phyloP scores from a whole-genome alignment of 768 basidiomycete genomes.

The Collybia sordida region DNA sequence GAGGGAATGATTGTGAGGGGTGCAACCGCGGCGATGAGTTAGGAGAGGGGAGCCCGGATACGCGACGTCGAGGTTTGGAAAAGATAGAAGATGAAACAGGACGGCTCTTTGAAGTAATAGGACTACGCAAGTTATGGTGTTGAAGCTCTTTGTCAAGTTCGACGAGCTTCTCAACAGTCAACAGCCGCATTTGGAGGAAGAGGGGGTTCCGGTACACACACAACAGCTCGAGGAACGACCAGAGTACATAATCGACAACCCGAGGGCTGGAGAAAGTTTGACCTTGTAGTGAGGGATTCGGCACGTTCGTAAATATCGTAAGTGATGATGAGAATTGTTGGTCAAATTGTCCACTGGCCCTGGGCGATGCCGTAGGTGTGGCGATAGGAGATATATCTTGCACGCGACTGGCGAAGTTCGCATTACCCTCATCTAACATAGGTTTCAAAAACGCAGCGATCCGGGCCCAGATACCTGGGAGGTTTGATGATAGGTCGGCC shows the following conservation, averaged over 20 bases:
- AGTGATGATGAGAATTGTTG: conserved; percentile 14
- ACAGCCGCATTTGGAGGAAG: conserved; percentile 61
- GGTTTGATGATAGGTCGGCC: conserved; percentile 50
- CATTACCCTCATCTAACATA: conserved; percentile 57
- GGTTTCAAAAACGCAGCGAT: conserved; percentile 52
- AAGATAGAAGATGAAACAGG: conserved; percentile 54
- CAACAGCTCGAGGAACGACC: conserved; percentile 70
- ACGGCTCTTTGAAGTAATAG: conserved; percentile 29
- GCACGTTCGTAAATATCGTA: conserved; percentile 24
- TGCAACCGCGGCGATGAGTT: conserved; percentile 42
- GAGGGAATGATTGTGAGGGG: conserved; percentile 29
- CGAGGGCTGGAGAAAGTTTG: conserved; percentile 42
- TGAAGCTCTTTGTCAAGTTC: conserved; percentile 53
- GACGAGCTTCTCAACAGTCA: conserved; percentile 63
- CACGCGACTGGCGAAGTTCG: conserved; percentile 51
- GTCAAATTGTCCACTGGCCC: conserved; percentile 41
- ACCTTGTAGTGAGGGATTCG: conserved; percentile 19
- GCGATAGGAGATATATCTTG: conserved; percentile 43
- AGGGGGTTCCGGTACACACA: conserved; percentile 64
- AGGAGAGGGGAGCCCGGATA: conserved; percentile 43
- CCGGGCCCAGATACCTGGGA: conserved; percentile 65
- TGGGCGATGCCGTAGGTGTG: conserved; percentile 55
- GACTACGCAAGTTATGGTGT: conserved; percentile 19
- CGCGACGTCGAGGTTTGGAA: conserved; percentile 52
- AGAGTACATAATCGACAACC: conserved; percentile 67